These are phyloP conservation scores for Echites panduratus DNA, from an alignment of 257 asterid species.

Conservation along the genomic window DNA sequence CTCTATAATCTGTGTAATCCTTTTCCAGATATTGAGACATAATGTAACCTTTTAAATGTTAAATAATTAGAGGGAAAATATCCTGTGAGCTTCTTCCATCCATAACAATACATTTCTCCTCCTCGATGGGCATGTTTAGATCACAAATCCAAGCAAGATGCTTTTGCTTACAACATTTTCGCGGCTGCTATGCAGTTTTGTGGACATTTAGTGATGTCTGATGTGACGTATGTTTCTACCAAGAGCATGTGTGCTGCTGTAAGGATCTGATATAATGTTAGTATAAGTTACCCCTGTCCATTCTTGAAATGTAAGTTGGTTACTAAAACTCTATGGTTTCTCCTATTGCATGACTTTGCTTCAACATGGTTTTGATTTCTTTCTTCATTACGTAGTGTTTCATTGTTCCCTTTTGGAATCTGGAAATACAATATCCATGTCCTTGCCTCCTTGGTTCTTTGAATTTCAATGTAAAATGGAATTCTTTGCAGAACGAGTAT, in stretches of 20 bases:
- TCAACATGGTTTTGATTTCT: not conserved
- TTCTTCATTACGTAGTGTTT: not conserved
- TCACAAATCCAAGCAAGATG: not conserved
- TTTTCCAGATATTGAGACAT: not conserved
- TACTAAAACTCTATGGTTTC: not conserved
- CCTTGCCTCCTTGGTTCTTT: slow-evolving; percentile 1
- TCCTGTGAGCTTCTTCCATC: not conserved
- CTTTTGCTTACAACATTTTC: not conserved
- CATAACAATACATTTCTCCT: not conserved
- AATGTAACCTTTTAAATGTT: not conserved
- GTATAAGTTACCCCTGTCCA: not conserved
- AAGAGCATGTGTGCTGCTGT: not conserved
- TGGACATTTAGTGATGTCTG: not conserved
- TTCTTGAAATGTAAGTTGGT: not conserved
- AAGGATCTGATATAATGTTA: not conserved
- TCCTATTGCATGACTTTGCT: not conserved
- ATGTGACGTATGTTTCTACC: not conserved
- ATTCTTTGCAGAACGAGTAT: slow-evolving; percentile 51
- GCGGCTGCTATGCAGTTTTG: not conserved
- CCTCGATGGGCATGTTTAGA: not conserved
- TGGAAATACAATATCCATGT: not conserved
- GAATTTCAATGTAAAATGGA: slow-evolving; percentile 1
- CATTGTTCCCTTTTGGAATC: not conserved
- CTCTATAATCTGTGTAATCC: not conserved
- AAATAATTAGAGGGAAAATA: not conserved